These are phyloP conservation scores for Niebla homalea DNA, from an alignment of 495 filamentous ascomycete species.

Conservation along the genomic window DNA sequence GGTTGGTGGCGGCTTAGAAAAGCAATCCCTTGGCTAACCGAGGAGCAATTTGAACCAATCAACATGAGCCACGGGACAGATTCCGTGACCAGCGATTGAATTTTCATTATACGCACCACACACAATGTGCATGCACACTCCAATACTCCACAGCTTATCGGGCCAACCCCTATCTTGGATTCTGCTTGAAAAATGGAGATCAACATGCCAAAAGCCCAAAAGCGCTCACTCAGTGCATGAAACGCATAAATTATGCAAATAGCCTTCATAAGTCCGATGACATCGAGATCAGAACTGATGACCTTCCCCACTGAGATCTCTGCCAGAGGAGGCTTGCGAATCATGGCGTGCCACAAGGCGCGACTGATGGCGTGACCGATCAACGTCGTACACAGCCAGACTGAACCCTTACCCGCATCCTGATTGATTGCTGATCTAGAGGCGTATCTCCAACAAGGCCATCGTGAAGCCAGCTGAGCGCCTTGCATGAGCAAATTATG, in stretches of 20 bases:
- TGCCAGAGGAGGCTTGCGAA: conserved; percentile 1
- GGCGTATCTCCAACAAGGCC: background rate
- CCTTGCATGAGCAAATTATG: conserved; percentile 3
- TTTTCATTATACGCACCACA: too few relatives aligned
- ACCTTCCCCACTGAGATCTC: background rate
- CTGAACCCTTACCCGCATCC: background rate
- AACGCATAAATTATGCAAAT: background rate
- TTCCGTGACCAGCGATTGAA: too few relatives aligned
- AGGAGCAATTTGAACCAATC: too few relatives aligned
- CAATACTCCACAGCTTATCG: background rate
- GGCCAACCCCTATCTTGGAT: background rate
- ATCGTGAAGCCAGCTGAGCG: background rate
- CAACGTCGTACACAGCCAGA: background rate
- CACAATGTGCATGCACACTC: too few relatives aligned
- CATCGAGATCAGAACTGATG: background rate
- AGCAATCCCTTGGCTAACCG: too few relatives aligned
- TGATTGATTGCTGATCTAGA: background rate
- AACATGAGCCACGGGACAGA: too few relatives aligned
- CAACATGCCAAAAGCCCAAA: too few relatives aligned
- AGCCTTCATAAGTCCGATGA: background rate
- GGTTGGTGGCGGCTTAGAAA: too few relatives aligned
- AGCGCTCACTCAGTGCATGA: background rate
- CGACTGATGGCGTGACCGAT: background rate
- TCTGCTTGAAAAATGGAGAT: background rate
- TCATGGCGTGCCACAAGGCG: conserved; percentile 10